Percentiles rank a stretch among this genome's conserved stretches.
Conservation (phyloP, 176 grass and related monocot species). For the Poa pratensis region DNA sequence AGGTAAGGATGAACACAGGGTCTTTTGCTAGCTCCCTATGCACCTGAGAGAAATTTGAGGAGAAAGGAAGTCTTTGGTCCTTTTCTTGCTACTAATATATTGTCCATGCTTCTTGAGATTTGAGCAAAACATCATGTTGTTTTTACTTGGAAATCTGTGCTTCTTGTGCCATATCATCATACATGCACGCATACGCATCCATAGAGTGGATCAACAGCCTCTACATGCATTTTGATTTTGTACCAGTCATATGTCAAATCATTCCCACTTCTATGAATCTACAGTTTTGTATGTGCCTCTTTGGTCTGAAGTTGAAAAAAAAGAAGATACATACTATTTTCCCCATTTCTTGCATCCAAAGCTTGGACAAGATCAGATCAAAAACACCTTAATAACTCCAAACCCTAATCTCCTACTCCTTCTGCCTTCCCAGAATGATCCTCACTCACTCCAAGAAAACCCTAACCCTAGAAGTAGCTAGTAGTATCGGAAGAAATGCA, state of each 20-base stretch:
- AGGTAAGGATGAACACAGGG: slow-evolving; percentile 51
- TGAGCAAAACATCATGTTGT: slow-evolving; percentile 40
- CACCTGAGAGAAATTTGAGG: slow-evolving; percentile 36
- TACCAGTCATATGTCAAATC: slow-evolving; percentile 33
- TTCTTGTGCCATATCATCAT: slow-evolving; percentile 55
- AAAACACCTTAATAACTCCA: neutral
- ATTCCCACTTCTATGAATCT: slow-evolving; percentile 39
- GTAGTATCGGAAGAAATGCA: neutral
- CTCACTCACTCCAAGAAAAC: slow-evolving; percentile 42
- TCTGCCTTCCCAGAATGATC: slow-evolving; percentile 34
- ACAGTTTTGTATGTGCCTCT: slow-evolving; percentile 47
- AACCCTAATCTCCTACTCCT: slow-evolving; percentile 49
- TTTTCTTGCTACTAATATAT: slow-evolving; percentile 42
- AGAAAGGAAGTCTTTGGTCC: slow-evolving; percentile 18
- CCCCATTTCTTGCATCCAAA: slow-evolving; percentile 39
- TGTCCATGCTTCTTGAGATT: slow-evolving; percentile 48
- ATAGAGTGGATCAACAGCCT: slow-evolving; percentile 30
- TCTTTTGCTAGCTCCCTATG: slow-evolving; percentile 20
- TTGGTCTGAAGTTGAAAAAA: slow-evolving; percentile 40
- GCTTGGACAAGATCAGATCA: slow-evolving; percentile 38
- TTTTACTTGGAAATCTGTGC: slow-evolving; percentile 51
- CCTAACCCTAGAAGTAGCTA: slow-evolving; percentile 59
- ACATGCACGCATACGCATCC: slow-evolving; percentile 47
- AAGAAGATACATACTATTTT: neutral
- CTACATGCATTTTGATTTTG: slow-evolving; percentile 39